Evolutionary conservation across 2,329 filamentous ascomycete genomes (phyloP).

Genomic region (Alternaria triticimaculans): DNA sequence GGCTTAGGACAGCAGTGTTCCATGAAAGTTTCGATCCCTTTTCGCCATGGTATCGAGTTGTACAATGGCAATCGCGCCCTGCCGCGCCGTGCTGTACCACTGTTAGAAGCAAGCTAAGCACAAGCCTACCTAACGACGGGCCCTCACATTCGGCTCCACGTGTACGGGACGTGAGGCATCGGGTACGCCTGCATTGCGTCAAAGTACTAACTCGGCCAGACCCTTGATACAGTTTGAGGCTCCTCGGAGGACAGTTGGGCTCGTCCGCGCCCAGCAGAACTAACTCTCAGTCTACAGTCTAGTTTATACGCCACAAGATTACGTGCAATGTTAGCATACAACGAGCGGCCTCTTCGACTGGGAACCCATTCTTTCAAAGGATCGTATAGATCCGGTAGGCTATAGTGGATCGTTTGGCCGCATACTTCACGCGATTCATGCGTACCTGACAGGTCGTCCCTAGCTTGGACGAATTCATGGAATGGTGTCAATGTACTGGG

Average conservation of each 20-base stretch:
- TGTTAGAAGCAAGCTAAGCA: neutral
- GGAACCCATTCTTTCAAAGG: neutral
- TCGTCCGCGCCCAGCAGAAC: neutral
- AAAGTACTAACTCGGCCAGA: neutral
- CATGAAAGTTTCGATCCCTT: neutral
- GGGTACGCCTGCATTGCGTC: neutral
- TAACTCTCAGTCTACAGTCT: neutral
- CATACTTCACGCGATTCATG: neutral
- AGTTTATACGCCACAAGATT: neutral
- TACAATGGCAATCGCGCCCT: neutral
- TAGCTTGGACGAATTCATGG: neutral
- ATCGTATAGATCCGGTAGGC: neutral
- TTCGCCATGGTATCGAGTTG: neutral
- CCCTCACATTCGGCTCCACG: neutral
- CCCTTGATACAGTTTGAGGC: neutral
- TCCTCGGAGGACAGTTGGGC: neutral
- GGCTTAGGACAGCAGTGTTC: neutral
- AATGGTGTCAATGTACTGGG: too few species aligned
- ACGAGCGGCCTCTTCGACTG: neutral
- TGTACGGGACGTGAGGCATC: neutral
- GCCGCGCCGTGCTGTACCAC: neutral
- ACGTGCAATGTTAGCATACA: neutral
- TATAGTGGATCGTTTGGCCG: neutral
- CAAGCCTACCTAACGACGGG: neutral
- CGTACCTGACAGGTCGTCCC: neutral